Evolutionary conservation across 164 flowering plant genomes (phyloP), one percentile per base, ranked within the genome.

Genomic region (Berberis thunbergii): DNA sequence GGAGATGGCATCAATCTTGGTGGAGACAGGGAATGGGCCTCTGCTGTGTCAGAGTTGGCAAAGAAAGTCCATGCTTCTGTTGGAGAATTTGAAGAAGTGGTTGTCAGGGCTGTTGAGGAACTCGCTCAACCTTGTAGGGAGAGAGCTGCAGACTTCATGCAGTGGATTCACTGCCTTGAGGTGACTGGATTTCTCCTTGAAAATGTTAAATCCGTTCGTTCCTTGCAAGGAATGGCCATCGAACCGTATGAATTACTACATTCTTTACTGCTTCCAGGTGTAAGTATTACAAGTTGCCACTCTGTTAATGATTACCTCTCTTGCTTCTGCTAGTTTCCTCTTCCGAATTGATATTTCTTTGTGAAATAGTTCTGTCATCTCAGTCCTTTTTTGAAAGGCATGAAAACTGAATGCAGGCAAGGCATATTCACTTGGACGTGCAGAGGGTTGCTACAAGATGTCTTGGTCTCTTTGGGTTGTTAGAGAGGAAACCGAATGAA

Each of bases 1-100:
- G 98, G 98, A 59, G 98, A 95, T 80, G 98, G 99, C 13, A 79
- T 91, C 57, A 91, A 80, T 76, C 87, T 89, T 74, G 99, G 99
- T 60, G 98, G 99, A 11, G 99, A 91, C 48, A 79, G 57, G 74
- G 85, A 84, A 44, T 95, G 99, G 95, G 95, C 98, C 54, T 65
- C 54, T 69, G 94, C 99, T 57, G 96, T 95, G 9, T 77, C 89
- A 48, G 78, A 75, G 40, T 72, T 95, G 69, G 84, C 81, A 41
- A 80, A 69, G 71, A 89, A 83, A 74, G 95, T 95, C 45, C 94
- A 89, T 72, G 84, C 96, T 44, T 78, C 95, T 46, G 57, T 67
- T 65, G 96, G 96, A 49, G 99, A 95, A 72, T 86, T 87, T 78
- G 98, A 86, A 79, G 92, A 85, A 76, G 83, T 87, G 67, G 68